phyloP scores from a whole-genome alignment of 176 grass and related monocot species.

The barley (Hordeum vulgare) region MorexV3_pseudomolecules_assembly NC_058523.1:62321623-62322122 shows the following conservation, averaged over 20 bases:
- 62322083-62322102: not conserved
- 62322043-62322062: not conserved
- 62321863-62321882: not conserved
- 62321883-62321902: conserved; percentile 5
- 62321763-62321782: conserved; percentile 58
- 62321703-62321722: conserved; percentile 59
- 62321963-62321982: not conserved
- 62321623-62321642: too few relatives aligned
- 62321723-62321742: conserved; percentile 97
- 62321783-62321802: conserved; percentile 21
- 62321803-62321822: conserved; percentile 5
- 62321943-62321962: not conserved
- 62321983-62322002: not conserved
- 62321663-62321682: not conserved
- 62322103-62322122: not conserved
- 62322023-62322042: not conserved
- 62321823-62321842: not conserved
- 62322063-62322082: not conserved
- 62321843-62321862: not conserved
- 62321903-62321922: not conserved
- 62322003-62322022: not conserved
- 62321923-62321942: not conserved
- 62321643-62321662: not conserved
- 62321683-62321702: not conserved
- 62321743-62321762: conserved; percentile 81